Evolutionary conservation across 2,329 filamentous ascomycete species (phyloP).

Genomic region (Teratosphaeriaceae sp.): DNA sequence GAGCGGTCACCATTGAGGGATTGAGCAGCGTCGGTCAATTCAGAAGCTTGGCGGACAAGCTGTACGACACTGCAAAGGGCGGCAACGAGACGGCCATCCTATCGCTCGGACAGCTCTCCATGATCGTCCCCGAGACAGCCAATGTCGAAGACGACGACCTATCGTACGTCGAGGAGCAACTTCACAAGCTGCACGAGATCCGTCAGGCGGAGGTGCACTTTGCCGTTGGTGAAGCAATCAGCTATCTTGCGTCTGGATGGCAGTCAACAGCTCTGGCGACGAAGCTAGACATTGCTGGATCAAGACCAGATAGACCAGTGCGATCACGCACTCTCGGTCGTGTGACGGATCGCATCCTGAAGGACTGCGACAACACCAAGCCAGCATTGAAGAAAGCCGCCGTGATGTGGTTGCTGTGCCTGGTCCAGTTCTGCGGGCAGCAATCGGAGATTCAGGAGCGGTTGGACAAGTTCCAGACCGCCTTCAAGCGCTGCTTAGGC

Average conservation of each 20-base stretch:
- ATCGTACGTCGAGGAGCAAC: slow-evolving; percentile 54
- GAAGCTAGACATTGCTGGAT: slow-evolving; percentile 64
- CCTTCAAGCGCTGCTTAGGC: slow-evolving; percentile 80
- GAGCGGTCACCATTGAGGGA: slow-evolving; percentile 43
- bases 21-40: slow-evolving; percentile 18
- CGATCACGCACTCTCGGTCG: slow-evolving; percentile 39
- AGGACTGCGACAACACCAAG: slow-evolving; percentile 75
- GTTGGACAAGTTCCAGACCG: slow-evolving; percentile 71
- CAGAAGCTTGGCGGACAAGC: slow-evolving; percentile 49
- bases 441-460: slow-evolving; percentile 65
- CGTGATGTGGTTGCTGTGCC: slow-evolving; percentile 87
- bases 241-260: slow-evolving; percentile 73
- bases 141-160: slow-evolving; percentile 35
- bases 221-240: slow-evolving; percentile 79
- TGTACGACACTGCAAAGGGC: slow-evolving; percentile 65
- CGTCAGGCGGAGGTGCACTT: slow-evolving; percentile 86
- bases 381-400: slow-evolving; percentile 86
- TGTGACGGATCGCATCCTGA: slow-evolving; percentile 66
- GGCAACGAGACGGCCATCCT: slow-evolving; percentile 75
- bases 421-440: slow-evolving; percentile 85
- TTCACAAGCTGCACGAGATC: slow-evolving; percentile 75
- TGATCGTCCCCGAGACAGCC: slow-evolving; percentile 48
- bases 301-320: slow-evolving; percentile 36
- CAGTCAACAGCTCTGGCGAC: slow-evolving; percentile 71
- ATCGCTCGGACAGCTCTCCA: slow-evolving; percentile 70